phyloP scores from a whole-genome alignment of 2,329 filamentous ascomycete species.

The Chaetomium strumarium region DNA sequence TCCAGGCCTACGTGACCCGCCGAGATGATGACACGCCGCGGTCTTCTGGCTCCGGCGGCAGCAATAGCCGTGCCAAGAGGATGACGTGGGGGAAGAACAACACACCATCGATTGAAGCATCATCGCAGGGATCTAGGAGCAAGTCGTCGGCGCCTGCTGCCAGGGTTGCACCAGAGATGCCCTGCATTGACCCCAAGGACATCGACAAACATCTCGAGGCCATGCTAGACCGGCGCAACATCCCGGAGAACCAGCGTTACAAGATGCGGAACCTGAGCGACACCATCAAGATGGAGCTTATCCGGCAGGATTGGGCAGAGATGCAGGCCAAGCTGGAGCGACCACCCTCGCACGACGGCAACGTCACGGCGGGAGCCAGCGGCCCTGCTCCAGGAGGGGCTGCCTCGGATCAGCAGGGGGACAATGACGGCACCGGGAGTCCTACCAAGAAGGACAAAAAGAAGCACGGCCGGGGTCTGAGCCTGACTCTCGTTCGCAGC shows the following conservation, averaged over 20 bases:
- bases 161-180: conserved; percentile 11
- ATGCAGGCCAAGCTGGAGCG: conserved; percentile 46
- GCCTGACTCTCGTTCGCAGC: conserved; percentile 67
- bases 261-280: conserved; percentile 88
- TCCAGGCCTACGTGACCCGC: conserved; percentile 34
- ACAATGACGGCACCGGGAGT: conserved; percentile 30
- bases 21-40: conserved; percentile 13
- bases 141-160: conserved; percentile 28
- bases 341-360: conserved; percentile 41
- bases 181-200: conserved; percentile 45
- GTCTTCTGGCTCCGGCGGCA: conserved; percentile 7
- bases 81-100: conserved; percentile 26
- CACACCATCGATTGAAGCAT: conserved; percentile 33
- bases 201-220: conserved; percentile 55
- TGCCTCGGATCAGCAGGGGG: conserved; percentile 31
- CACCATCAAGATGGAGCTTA: conserved; percentile 92
- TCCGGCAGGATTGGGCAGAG: conserved; percentile 78
- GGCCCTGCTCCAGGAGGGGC: background rate
- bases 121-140: conserved; percentile 25
- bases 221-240: conserved; percentile 78
- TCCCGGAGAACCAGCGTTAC: conserved; percentile 86
- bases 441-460: conserved; percentile 44
- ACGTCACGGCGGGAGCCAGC: conserved; percentile 7
- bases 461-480: conserved; percentile 62
- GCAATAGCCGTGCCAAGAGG: conserved; percentile 20